Percentiles rank a stretch among this genome's conserved stretches.
Conservation (phyloP, 257 asterid genomes). For the Anisodus tanguticus region DNA sequence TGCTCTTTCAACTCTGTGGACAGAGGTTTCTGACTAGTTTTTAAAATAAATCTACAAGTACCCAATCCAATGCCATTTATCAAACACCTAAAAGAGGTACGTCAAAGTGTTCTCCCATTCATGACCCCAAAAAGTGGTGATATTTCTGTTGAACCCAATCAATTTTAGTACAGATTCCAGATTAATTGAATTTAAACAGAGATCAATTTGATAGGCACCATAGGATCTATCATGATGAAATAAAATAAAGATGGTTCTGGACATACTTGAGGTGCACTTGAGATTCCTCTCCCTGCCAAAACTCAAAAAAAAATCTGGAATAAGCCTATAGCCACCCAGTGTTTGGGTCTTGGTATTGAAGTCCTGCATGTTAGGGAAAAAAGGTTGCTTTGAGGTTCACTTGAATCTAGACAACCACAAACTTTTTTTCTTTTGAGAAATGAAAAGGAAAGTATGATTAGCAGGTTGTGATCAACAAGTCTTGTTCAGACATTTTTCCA, state of each 20-base stretch:
- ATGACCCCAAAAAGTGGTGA: not conserved
- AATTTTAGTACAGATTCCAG: not conserved
- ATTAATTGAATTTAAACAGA: not conserved
- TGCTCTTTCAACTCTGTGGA: no score
- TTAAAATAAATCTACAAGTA: no score
- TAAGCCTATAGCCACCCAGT: conserved; percentile 84
- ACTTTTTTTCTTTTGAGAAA: not conserved
- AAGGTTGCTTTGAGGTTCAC: not conserved
- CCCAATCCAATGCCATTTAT: no score
- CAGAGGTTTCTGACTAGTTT: no score
- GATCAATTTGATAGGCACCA: not conserved
- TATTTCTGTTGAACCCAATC: not conserved
- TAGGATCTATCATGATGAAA: not conserved
- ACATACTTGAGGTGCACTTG: conserved; percentile 42
- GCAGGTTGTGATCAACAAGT: not conserved
- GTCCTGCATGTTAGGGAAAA: conserved; percentile 47
- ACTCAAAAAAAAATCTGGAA: conserved; percentile 70
- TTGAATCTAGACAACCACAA: not conserved
- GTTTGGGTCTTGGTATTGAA: conserved; percentile 62
- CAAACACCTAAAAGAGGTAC: no score
- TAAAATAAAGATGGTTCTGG: not conserved
- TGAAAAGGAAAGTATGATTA: not conserved
- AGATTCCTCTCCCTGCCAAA: conserved; percentile 91
- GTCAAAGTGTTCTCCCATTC: no score
- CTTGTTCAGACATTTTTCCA: not conserved